Evolutionary conservation across 2,329 filamentous ascomycete species (phyloP).

Genomic region (Pyricularia grisea): DNA sequence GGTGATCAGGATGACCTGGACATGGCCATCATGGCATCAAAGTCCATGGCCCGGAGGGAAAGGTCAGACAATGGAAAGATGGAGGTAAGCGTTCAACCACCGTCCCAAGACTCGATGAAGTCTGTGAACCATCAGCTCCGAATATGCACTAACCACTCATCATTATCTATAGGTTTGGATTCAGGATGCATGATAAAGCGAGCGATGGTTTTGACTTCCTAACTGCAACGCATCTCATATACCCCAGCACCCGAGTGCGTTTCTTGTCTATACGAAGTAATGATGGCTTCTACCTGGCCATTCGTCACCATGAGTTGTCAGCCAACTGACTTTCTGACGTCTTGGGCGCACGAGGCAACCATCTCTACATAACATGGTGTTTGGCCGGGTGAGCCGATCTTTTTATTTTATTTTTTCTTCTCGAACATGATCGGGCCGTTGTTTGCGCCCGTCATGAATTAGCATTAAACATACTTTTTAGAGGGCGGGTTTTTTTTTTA

Average conservation of each 20-base stretch:
- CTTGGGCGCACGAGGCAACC: not conserved
- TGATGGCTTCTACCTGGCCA: not conserved
- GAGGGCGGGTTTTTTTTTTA: not conserved
- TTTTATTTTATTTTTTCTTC: not conserved
- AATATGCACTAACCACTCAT: not conserved
- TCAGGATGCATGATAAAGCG: conserved; percentile 4
- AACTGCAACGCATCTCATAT: conserved; percentile 1
- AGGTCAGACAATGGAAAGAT: conserved; percentile 81
- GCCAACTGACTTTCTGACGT: not conserved
- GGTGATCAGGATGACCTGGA: conserved; percentile 94
- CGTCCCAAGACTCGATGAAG: not conserved
- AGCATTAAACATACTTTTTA: not conserved
- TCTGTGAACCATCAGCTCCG: too few species aligned
- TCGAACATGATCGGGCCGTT: not conserved
- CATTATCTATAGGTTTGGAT: not conserved
- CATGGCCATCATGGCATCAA: conserved; percentile 67
- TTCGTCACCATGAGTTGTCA: not conserved
- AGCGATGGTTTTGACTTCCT: conserved; percentile 3
- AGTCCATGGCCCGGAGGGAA: conserved; percentile 60
- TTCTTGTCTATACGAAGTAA: conserved; percentile 3
- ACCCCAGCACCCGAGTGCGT: conserved; percentile 4
- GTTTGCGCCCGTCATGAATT: not conserved
- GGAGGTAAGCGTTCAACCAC: conserved; percentile 63
- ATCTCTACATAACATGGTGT: not conserved
- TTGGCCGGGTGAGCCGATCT: not conserved